Evolutionary conservation across 345 rosid genomes (phyloP).

Genomic region (Pistacia atlantica): DNA sequence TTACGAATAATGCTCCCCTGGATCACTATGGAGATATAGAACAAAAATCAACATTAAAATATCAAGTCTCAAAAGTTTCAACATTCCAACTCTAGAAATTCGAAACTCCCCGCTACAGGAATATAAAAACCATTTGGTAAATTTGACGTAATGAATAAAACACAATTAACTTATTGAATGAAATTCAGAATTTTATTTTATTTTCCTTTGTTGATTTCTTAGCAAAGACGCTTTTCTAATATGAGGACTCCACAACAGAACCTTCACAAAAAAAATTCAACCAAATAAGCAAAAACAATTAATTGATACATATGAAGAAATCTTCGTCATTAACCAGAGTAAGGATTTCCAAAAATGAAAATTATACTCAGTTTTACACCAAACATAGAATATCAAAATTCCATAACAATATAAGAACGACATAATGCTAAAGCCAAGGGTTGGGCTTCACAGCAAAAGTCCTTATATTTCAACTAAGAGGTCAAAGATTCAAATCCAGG

Average conservation of each 20-base stretch:
- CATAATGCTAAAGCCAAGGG: not conserved
- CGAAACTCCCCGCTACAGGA: not conserved
- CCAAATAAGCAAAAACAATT: not conserved
- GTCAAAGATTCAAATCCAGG: too few species aligned
- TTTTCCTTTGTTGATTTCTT: not conserved
- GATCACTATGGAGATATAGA: not conserved
- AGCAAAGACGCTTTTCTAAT: too few species aligned
- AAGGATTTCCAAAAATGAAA: not conserved
- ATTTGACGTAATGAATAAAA: not conserved
- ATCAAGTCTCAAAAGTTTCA: not conserved
- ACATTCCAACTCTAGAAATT: not conserved
- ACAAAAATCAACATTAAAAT: constrained; percentile 3
- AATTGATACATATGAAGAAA: not conserved
- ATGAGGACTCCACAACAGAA: not conserved
- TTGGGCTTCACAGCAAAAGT: too few species aligned
- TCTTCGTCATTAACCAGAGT: not conserved
- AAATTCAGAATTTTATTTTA: not conserved
- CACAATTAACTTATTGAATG: not conserved
- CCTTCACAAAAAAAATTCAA: not conserved
- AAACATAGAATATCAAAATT: too few species aligned
- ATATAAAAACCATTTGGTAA: not conserved
- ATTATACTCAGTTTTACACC: not conserved
- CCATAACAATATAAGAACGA: not conserved
- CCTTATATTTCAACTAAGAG: too few species aligned
- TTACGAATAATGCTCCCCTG: constrained; percentile 2